Evolutionary conservation across 2,329 filamentous ascomycete genomes (phyloP).

Genomic region (Paracorniculantispora psalliotae): DNA sequence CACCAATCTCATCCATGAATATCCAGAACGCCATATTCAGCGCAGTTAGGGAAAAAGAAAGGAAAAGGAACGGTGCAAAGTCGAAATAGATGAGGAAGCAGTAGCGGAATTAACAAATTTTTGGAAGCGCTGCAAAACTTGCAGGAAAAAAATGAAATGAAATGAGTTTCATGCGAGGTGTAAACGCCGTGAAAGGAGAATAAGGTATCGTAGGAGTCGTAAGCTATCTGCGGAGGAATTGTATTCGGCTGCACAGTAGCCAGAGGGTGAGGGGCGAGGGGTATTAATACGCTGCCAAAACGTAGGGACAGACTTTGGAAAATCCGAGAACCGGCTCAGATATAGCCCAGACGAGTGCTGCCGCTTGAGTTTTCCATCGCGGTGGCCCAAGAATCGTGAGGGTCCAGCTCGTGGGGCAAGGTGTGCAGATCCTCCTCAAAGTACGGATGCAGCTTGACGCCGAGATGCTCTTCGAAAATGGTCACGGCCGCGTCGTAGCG

Average conservation of each 20-base stretch:
- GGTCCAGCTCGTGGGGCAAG: constrained; percentile 32
- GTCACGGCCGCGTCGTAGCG: constrained; percentile 34
- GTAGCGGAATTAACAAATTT: neutral
- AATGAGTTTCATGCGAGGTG: neutral
- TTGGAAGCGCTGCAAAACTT: neutral
- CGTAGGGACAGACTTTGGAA: neutral
- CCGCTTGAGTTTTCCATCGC: constrained; percentile 2
- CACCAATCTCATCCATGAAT: neutral
- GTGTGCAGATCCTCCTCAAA: constrained; percentile 42
- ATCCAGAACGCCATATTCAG: neutral
- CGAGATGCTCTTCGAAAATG: constrained; percentile 34
- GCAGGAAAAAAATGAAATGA: neutral
- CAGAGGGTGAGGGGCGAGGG: neutral
- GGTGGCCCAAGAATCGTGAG: constrained; percentile 33
- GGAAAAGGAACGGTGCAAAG: neutral
- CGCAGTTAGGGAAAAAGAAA: constrained; percentile 5
- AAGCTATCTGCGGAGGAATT: neutral
- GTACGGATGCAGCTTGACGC: constrained; percentile 34
- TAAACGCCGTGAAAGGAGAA: neutral
- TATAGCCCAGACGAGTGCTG: constrained; percentile 1
- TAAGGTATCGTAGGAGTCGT: neutral
- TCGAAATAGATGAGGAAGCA: neutral
- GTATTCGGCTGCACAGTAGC: neutral
- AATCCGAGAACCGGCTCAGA: constrained; percentile 1
- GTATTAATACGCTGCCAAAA: neutral